Percentiles rank a stretch among this genome's conserved stretches.
Conservation (phyloP, 176 grass and related monocot species). For the Secale cereale region DNA sequence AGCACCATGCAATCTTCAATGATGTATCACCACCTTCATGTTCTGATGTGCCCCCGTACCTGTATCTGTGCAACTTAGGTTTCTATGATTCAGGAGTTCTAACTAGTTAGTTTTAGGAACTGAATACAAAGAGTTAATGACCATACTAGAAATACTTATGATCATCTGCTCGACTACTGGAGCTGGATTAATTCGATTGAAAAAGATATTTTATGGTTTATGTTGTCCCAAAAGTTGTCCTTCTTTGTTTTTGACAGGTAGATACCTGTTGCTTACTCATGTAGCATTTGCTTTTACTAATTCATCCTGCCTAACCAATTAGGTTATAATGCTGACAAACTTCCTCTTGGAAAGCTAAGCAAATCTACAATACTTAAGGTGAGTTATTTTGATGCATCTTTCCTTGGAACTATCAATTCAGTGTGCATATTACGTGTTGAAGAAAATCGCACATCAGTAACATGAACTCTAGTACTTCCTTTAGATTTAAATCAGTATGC, state of each 20-base stretch:
- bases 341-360: conserved; percentile 95
- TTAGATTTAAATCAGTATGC: background rate
- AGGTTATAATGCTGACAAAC: conserved; percentile 97
- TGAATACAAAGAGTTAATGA: background rate
- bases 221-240: conserved; percentile 2
- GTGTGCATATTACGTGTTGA: background rate
- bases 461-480: background rate
- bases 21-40: background rate
- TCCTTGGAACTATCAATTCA: background rate
- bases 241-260: conserved; percentile 13
- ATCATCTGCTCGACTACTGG: background rate
- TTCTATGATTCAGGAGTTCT: background rate
- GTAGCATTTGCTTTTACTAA: conserved; percentile 32
- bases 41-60: background rate
- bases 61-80: background rate
- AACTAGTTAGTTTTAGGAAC: conserved; percentile 7
- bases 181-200: background rate
- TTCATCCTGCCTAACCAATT: conserved; percentile 26
- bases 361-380: conserved; percentile 97
- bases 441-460: conserved; percentile 5
- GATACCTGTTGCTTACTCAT: conserved; percentile 11
- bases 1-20: background rate
- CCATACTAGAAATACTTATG: background rate
- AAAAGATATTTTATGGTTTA: background rate
- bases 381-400: conserved; percentile 24